Evolutionary conservation across 768 basidiomycete species (phyloP).

Genomic region (Auriscalpium microsporum): DNA sequence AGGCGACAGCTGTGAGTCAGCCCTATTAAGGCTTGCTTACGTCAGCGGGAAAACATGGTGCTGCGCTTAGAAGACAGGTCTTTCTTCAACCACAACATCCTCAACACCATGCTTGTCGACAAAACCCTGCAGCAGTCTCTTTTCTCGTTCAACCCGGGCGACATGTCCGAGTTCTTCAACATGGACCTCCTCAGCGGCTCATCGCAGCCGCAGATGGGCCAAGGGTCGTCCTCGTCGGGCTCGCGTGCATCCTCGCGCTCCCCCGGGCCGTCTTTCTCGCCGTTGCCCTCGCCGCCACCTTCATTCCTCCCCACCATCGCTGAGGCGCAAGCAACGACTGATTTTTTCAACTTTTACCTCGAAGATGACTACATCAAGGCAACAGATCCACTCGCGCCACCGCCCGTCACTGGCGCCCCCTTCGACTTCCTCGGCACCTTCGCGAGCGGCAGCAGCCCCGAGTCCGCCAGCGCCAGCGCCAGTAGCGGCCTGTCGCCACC

Average conservation of each 20-base stretch:
- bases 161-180: conserved; percentile 15
- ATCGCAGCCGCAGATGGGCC: neutral
- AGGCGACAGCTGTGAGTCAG: too few species aligned
- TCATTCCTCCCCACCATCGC: conserved; percentile 15
- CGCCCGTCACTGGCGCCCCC: conserved; percentile 20
- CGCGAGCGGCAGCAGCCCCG: conserved; percentile 24
- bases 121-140: conserved; percentile 6
- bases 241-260: conserved; percentile 15
- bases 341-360: conserved; percentile 21
- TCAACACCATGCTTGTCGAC: conserved; percentile 5
- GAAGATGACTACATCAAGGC: conserved; percentile 23
- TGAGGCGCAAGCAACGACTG: conserved; percentile 5
- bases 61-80: neutral
- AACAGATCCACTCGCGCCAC: conserved; percentile 15
- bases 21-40: neutral
- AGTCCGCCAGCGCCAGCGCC: conserved; percentile 12
- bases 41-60: neutral
- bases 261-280: conserved; percentile 11
- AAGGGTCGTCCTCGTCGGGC: conserved; percentile 6
- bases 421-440: conserved; percentile 35
- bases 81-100: neutral
- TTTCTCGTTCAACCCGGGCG: conserved; percentile 1
- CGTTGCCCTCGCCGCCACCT: conserved; percentile 5
- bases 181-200: conserved; percentile 9
- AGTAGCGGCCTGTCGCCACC: conserved; percentile 20